Base-by-base conservation (phyloP, 805 yeast species). In the Candida jianshihensis region DNA sequence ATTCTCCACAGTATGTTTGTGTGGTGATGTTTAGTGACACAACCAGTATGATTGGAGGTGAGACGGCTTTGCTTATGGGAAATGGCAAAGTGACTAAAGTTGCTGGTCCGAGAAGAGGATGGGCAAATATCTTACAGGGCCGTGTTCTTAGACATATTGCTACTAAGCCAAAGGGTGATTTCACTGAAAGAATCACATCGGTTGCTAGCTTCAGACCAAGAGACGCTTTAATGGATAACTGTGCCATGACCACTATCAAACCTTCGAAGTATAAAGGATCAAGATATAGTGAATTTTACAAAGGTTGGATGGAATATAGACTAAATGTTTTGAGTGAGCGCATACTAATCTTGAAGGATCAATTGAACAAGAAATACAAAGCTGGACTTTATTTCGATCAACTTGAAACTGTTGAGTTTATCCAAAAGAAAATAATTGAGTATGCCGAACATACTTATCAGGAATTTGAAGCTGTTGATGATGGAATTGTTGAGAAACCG, bases 1-100 rank as follows among this genome's bases (percentile, higher is more conserved):
- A 76, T 50, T 67, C 77, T n/a, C 75, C 73, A 38, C 81, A 81
- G 13, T 74, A 73, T 50, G 81, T 75, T 15, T 76, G 81, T 55
- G 82, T 76, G 13, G 61, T 75, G 41, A 76, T 76, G 83, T 50
- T 76, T 31, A 68, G 75, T 21, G 81, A 75, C 48, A 76, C 82
- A 8, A 44, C 68, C 3, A 56, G 63, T 31, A 75, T 75, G 81
- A 59, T 70, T 51, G 81, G 81, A 20, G 81, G 81, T 33, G 81
- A 75, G 50, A 74, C 81, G 3, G 62, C 70, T 20, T 61, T 74
- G 42, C 63, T 71, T 42, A 70, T 34, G 31, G 48, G 48, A 27
- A 39, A 49, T 20, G 54, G 51, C 20, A 36, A 43, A 19, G 45
- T 49, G 21, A 48, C 42, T n/a, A 49, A 40, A 22, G 53, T 49